Evolutionary conservation across 139 green algal species (phyloP), one percentile per base, ranked within the genome.

Genomic region (Edaphochlamys debaryana): DNA sequence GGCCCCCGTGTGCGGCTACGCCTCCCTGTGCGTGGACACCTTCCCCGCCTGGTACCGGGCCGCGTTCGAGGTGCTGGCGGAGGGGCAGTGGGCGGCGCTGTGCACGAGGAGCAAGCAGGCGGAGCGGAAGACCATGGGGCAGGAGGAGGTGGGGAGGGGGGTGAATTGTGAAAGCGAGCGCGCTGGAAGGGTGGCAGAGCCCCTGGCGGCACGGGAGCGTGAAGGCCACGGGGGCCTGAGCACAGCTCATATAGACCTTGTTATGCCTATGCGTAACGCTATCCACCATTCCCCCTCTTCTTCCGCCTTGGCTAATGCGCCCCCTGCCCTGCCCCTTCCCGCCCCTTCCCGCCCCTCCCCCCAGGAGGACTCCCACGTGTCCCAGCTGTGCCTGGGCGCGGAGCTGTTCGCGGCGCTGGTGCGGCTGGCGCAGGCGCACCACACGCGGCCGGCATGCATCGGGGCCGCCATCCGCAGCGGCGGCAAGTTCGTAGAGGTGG

Each of bases 401-500:
- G n/a, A 52, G 27, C 60, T 64, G 25, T 87, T 87, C 36, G 27
- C 34, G 9, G 22, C 4, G 0, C 81, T 90, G 29, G 25, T 87
- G 41, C n/a, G 64, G 63, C 86, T 90, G 41, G 37, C 80, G 6
- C 69, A 62, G 77, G 0, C 15, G 20, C 86, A 87, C 76, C 76
- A 79, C 45, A 30, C 30, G 11, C 41, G 56, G 32, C 86, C 3
- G 20, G 50, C 52, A 11, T 34, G 86, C 30, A 58, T 87, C 22
- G 66, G 29, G 8, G 32, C 54, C 7, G 54, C 42, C 29, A 60
- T 69, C 41, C 38, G n/a, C 4, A 40, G 19, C 30, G 83, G 81
- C 0, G 87, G 87, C 0, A 80, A 79, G 36, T 71, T 88, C 17
- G 74, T 95, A 41, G 80, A 93, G 41, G 85, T 85, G 40, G 4